These are phyloP conservation scores for Arachis monticola DNA, from an alignment of 331 rosid species.

Conservation along the genomic window DNA sequence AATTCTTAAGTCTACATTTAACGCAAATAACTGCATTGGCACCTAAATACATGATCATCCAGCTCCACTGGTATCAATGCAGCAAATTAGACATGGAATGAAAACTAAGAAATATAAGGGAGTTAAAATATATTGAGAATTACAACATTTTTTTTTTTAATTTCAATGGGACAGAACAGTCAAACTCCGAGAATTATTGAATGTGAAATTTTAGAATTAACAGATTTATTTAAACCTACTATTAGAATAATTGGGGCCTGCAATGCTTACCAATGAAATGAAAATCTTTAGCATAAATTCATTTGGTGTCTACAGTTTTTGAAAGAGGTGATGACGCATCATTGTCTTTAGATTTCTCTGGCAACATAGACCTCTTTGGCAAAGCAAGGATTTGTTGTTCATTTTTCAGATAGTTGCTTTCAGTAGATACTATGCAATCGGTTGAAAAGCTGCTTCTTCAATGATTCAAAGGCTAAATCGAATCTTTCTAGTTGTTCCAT, in stretches of 20 bases:
- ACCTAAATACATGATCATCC: too few relatives aligned
- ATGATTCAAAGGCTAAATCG: conserved; percentile 64
- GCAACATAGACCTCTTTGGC: conserved; percentile 50
- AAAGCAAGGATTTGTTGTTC: conserved; percentile 40
- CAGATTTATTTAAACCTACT: conserved; percentile 8
- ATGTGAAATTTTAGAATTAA: conserved; percentile 19
- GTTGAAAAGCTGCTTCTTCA: conserved; percentile 79
- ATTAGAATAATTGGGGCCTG: not conserved
- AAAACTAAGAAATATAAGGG: too few relatives aligned
- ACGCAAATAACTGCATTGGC: too few relatives aligned
- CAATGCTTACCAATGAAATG: conserved; percentile 36
- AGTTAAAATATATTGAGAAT: too few relatives aligned
- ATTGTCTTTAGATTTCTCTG: conserved; percentile 45
- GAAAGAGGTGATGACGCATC: conserved; percentile 36
- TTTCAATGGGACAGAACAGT: not conserved
- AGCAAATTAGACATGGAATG: too few relatives aligned
- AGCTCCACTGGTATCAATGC: too few relatives aligned
- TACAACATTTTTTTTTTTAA: too few relatives aligned
- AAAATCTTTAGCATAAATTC: conserved; percentile 26
- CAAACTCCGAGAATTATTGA: conserved; percentile 12
- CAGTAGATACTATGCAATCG: conserved; percentile 63
- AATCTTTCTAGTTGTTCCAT: conserved; percentile 76
- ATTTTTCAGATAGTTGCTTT: conserved; percentile 57
- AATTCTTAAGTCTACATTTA: too few relatives aligned
- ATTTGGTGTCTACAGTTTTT: conserved; percentile 35